These are phyloP conservation scores for Blastobotrys proliferans DNA, from an alignment of 1,139 yeast genomes.

Conservation along the genomic window DNA sequence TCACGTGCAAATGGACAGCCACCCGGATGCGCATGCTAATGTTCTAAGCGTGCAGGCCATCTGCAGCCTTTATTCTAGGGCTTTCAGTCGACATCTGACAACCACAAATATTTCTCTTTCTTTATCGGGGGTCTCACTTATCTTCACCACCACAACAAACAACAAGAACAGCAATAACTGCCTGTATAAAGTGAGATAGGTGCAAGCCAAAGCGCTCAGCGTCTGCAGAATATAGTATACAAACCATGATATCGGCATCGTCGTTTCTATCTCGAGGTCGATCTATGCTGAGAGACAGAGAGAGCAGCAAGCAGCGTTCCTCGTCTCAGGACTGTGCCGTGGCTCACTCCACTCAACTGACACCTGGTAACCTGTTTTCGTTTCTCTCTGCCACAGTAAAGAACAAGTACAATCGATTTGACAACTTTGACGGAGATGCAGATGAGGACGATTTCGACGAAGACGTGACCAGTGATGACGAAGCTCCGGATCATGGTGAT, in stretches of 20 bases:
- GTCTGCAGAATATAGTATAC: no score
- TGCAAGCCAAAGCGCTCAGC: no score
- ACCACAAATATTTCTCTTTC: no score
- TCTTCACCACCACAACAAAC: no score
- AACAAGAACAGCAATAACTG: no score
- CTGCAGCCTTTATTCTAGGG: no score
- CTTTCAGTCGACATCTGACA: no score
- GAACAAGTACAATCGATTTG: constrained; percentile 22
- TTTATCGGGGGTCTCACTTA: no score
- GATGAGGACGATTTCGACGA: constrained; percentile 25
- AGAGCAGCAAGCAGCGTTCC: constrained; percentile 6
- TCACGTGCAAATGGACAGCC: no score
- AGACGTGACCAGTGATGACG: constrained; percentile 14
- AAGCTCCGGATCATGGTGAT: background rate
- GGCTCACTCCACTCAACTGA: constrained; percentile 3
- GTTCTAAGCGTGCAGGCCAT: no score
- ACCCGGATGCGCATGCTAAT: no score
- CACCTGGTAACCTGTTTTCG: constrained; percentile 19
- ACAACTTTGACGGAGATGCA: constrained; percentile 25
- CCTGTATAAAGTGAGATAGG: no score
- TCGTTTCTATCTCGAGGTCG: constrained; percentile 9
- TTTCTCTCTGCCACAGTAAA: constrained; percentile 26
- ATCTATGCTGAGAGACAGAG: background rate
- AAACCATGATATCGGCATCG: constrained; percentile 8
- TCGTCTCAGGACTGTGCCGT: constrained; percentile 11